A percentile compares a stretch with the other conserved stretches of the same genome.
Evolutionary conservation across 345 rosid species (phyloP).

Genomic region (Linum tenue): DNA sequence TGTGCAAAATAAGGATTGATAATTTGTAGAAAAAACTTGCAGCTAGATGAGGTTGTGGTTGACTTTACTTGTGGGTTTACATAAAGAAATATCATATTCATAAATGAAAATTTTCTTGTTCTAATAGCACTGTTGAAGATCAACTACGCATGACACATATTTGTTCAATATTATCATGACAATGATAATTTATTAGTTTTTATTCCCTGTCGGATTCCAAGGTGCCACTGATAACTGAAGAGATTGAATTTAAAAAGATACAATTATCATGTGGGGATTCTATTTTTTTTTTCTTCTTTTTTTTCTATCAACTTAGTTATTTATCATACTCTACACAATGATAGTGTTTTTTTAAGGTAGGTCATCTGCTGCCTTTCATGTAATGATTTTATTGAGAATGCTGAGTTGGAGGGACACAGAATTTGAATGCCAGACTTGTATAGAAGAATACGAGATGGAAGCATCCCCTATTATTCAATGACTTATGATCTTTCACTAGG

Average conservation of each 20-base stretch:
- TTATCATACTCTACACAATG: too few relatives aligned
- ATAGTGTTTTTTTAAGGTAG: too few relatives aligned
- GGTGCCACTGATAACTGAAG: too few relatives aligned
- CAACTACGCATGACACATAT: too few relatives aligned
- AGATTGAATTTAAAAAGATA: too few relatives aligned
- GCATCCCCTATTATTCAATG: not conserved
- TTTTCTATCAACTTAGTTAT: too few relatives aligned
- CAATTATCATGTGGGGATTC: too few relatives aligned
- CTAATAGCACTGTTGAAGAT: not conserved
- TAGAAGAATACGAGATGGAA: not conserved
- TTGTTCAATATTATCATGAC: too few relatives aligned
- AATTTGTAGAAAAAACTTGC: not conserved
- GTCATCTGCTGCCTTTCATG: too few relatives aligned
- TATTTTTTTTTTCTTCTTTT: too few relatives aligned
- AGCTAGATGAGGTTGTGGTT: not conserved
- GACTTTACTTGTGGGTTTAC: not conserved
- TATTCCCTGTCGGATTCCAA: too few relatives aligned
- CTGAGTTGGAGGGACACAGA: not conserved
- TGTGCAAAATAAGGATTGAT: slow-evolving; percentile 3
- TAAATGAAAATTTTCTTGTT: not conserved
- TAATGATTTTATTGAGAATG: not conserved
- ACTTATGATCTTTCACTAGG: not conserved
- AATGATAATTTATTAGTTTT: too few relatives aligned
- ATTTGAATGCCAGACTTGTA: not conserved
- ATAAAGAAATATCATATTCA: not conserved